A percentile compares a stretch with the other conserved stretches of the same genome.
Conservation (phyloP, 495 filamentous ascomycete species). For the Penicillium dipodomyicola region DNA sequence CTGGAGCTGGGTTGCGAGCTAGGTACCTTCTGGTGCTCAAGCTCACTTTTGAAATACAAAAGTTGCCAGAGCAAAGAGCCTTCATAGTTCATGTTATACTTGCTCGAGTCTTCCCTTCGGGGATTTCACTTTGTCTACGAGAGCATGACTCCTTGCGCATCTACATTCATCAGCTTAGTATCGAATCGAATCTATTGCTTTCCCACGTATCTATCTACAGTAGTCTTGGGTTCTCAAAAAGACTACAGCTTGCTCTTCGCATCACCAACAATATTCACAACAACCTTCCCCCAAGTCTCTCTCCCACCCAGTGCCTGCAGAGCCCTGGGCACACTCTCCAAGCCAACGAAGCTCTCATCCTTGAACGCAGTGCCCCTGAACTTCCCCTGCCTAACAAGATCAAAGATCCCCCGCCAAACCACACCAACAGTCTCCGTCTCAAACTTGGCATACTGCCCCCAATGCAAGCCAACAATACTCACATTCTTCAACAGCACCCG, state of each 20-base stretch:
- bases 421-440: constrained; percentile 66
- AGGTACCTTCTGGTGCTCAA: constrained; percentile 15
- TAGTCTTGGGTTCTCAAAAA: constrained; percentile 1
- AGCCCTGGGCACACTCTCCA: constrained; percentile 76
- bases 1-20: constrained; percentile 46
- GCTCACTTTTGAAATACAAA: constrained; percentile 15
- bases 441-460: constrained; percentile 76
- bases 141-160: constrained; percentile 55
- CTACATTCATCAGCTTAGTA: constrained; percentile 31
- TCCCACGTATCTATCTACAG: background rate
- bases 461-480: constrained; percentile 83
- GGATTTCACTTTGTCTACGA: constrained; percentile 33
- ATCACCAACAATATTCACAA: constrained; percentile 77
- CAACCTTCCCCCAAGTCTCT: constrained; percentile 95
- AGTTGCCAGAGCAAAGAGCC: constrained; percentile 49
- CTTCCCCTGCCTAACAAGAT: constrained; percentile 72
- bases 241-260: constrained; percentile 52
- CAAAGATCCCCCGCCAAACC: constrained; percentile 81
- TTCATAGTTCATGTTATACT: constrained; percentile 53
- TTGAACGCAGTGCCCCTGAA: constrained; percentile 79
- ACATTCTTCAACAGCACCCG: constrained; percentile 94
- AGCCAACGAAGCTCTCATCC: constrained; percentile 75
- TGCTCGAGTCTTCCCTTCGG: constrained; percentile 29
- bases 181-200: constrained; percentile 10
- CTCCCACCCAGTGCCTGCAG: constrained; percentile 72